Percentiles rank a stretch among this genome's conserved stretches.
Conservation (phyloP, 2,329 filamentous ascomycete genomes). For the Thelonectria rubi region DNA sequence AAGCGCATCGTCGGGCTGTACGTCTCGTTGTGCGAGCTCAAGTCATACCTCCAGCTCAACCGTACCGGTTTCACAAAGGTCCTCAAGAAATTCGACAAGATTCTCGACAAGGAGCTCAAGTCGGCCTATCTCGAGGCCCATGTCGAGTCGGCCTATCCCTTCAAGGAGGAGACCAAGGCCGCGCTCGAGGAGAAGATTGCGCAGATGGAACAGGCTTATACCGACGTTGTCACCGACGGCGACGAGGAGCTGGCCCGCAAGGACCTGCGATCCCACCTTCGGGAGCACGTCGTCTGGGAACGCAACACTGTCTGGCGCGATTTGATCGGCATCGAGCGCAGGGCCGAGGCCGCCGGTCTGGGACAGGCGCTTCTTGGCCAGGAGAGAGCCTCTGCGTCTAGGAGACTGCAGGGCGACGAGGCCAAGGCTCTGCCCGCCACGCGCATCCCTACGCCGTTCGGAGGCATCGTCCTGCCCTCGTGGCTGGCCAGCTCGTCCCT, state of each 20-base stretch:
- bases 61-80: slow-evolving; percentile 96
- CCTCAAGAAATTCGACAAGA: slow-evolving; percentile 99
- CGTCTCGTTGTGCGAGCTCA: slow-evolving; percentile 92
- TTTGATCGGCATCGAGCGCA: slow-evolving; percentile 96
- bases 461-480: slow-evolving; percentile 75
- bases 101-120: slow-evolving; percentile 82
- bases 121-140: slow-evolving; percentile 76
- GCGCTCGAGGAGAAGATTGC: slow-evolving; percentile 75
- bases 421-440: slow-evolving; percentile 68
- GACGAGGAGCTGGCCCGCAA: slow-evolving; percentile 80
- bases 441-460: slow-evolving; percentile 81
- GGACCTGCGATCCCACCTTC: slow-evolving; percentile 87
- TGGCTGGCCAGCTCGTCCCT: slow-evolving; percentile 89
- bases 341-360: slow-evolving; percentile 92
- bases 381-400: slow-evolving; percentile 72
- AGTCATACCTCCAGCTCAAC: slow-evolving; percentile 96
- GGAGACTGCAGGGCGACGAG: slow-evolving; percentile 86
- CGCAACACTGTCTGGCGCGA: slow-evolving; percentile 98
- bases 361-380: slow-evolving; percentile 84
- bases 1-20: slow-evolving; percentile 89
- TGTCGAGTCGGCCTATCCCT: slow-evolving; percentile 84
- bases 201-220: slow-evolving; percentile 81
- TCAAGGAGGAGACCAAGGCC: slow-evolving; percentile 76
- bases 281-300: slow-evolving; percentile 99
- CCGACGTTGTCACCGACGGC: slow-evolving; percentile 82